A percentile compares a stretch with the other conserved stretches of the same genome.
Evolutionary conservation across 1,284 basidiomycete genomes (phyloP).

Genomic region (Kwoniella shivajii): DNA sequence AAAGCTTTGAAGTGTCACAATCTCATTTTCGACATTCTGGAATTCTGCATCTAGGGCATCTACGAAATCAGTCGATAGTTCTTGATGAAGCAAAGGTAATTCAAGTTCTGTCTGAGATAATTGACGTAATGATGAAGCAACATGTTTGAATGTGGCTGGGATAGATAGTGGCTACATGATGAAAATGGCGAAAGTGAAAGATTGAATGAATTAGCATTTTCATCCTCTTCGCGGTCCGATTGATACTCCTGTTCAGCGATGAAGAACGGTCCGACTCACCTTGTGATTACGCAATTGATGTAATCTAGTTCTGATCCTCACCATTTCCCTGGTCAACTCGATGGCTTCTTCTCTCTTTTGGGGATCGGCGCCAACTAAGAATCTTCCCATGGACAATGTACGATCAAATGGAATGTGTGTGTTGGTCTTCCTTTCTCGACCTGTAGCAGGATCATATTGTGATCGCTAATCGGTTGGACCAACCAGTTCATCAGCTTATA

Average conservation of each 20-base stretch:
- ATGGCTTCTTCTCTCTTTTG: slow-evolving; percentile 71
- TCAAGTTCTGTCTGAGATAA: slow-evolving; percentile 60
- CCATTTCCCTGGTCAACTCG: slow-evolving; percentile 68
- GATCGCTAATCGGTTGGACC: slow-evolving; percentile 65
- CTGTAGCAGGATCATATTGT: slow-evolving; percentile 75
- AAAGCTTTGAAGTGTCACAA: slow-evolving; percentile 63
- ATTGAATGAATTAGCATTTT: neutral
- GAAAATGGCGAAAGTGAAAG: neutral
- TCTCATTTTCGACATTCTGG: slow-evolving; percentile 62
- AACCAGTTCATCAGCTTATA: neutral
- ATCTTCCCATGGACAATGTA: slow-evolving; percentile 87
- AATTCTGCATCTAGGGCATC: slow-evolving; percentile 58
- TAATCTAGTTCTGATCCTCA: slow-evolving; percentile 65
- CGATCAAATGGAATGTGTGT: slow-evolving; percentile 90
- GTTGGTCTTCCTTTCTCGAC: slow-evolving; percentile 89
- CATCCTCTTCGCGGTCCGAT: no score
- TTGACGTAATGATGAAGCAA: slow-evolving; percentile 56
- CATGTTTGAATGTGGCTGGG: slow-evolving; percentile 36
- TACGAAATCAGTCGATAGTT: slow-evolving; percentile 31
- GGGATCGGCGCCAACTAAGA: slow-evolving; percentile 73
- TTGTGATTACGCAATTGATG: slow-evolving; percentile 69
- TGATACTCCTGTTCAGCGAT: no score
- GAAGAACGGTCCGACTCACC: no score
- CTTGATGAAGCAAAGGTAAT: neutral
- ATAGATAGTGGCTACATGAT: slow-evolving; percentile 37